Evolutionary conservation across 345 rosid species (phyloP), one percentile per base, ranked within the genome.

Genomic region (Mangifera indica): DNA sequence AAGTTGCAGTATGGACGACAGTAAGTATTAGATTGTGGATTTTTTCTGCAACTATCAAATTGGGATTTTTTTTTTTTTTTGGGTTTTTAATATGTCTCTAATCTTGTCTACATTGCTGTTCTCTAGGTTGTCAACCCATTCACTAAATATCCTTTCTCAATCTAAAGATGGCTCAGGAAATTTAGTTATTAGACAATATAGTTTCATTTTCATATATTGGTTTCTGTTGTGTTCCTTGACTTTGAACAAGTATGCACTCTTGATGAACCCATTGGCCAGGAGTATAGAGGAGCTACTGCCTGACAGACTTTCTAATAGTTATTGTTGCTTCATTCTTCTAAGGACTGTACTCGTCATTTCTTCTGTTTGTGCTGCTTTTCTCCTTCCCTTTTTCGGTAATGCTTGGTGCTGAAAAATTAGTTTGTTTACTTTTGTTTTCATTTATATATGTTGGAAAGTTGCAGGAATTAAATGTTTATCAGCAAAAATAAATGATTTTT

Each of bases 241-340:
- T 49, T 48, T 77, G 74, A 67, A 58, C 74, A 87, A 69, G 66
- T 89, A 88, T 75, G 95, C 95, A 34, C 78, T 94, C 61, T 66
- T 94, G 78, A 85, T 94, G 91, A 90, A 85, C 72, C 98, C 98
- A 18, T 78, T 94, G 57, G 98, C 92, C 18, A 87, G 95, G 78
- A 69, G 98, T 76, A 87, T 94, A 79, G 98, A 94, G 81, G 98
- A 94, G 82, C 82, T 94, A 45, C 79, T 94, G 80, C 98, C 97
- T 0, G 60, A 49, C 60, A 57, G 81, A 74, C 57, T 89, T 64
- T 49, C 89, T 9, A 86, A 78, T 70, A 89, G 70, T 72, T 21
- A 75, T 60, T 86, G 87, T 91, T 83, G 93, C 55, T 90, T 81
- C 78, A 44, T 81, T 78, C 84, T 90, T 70, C 87, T 94, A 55